Percentiles rank a stretch among this genome's conserved stretches.
Evolutionary conservation across 1,284 basidiomycete genomes (phyloP).

Genomic region (Ganoderma meredithae): DNA sequence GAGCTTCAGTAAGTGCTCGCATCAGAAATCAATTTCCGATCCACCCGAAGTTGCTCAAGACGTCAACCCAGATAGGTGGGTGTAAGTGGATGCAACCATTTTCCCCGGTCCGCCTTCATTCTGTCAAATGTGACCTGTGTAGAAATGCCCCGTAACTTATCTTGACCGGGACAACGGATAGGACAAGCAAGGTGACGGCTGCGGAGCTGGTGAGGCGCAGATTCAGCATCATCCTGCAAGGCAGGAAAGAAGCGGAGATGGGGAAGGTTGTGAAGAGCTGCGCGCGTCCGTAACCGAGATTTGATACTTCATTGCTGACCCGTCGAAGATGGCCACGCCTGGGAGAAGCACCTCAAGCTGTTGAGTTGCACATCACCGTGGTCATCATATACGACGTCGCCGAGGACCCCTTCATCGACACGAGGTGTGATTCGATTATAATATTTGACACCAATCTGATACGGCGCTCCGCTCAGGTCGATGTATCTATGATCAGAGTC

Average conservation of each 20-base stretch:
- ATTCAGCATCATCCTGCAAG: conserved; percentile 45
- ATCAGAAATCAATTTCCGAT: no score
- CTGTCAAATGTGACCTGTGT: conserved; percentile 34
- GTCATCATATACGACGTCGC: conserved; percentile 42
- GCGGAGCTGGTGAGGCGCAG: conserved; percentile 39
- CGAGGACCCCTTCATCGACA: conserved; percentile 4
- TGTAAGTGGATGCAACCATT: no score
- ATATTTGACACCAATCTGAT: no score
- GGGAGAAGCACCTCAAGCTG: conserved; percentile 31
- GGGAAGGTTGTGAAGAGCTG: conserved; percentile 36
- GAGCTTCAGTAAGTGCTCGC: no score
- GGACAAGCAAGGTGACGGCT: conserved; percentile 40
- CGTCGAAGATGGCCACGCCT: conserved; percentile 34
- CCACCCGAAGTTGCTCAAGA: no score
- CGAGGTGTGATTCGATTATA: no score
- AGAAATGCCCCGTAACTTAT: conserved; percentile 37
- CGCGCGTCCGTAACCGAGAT: conserved; percentile 30
- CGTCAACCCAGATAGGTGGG: no score
- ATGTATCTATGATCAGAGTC: no score
- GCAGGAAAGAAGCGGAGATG: conserved; percentile 40
- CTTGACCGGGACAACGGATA: conserved; percentile 42
- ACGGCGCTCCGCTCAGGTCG: no score
- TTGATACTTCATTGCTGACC: conserved; percentile 41
- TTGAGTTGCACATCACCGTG: conserved; percentile 40
- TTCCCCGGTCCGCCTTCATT: conserved; percentile 30